Evolutionary conservation across 2,329 filamentous ascomycete genomes (phyloP).

Genomic region (Penicillium sp.): DNA sequence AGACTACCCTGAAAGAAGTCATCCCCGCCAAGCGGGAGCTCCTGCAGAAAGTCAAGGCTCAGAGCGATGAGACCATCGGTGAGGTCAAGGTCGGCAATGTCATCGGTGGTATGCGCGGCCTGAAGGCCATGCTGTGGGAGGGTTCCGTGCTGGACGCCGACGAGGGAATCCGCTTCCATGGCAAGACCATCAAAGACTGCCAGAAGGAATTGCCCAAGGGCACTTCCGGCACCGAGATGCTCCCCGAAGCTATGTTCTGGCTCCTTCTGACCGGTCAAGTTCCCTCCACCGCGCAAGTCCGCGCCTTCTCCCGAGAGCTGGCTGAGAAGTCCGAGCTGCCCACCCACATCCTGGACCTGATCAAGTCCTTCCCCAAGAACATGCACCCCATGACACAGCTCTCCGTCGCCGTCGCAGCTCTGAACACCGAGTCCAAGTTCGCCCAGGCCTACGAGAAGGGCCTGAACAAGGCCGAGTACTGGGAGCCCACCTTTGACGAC

Average conservation of each 20-base stretch:
- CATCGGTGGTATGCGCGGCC: constrained; percentile 93
- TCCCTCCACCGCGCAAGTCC: constrained; percentile 79
- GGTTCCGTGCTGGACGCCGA: constrained; percentile 95
- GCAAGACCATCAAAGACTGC: constrained; percentile 97
- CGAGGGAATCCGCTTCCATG: constrained; percentile 97
- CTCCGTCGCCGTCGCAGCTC: constrained; percentile 89
- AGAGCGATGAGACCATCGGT: constrained; percentile 56
- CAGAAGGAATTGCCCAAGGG: constrained; percentile 93
- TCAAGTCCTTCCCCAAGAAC: constrained; percentile 85
- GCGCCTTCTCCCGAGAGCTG: constrained; percentile 80
- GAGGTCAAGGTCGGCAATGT: constrained; percentile 87
- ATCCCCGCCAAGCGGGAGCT: constrained; percentile 94
- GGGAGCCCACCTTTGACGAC: constrained; percentile 98
- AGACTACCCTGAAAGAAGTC: constrained; percentile 77
- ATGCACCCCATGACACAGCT: constrained; percentile 99
- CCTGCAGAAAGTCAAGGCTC: constrained; percentile 88
- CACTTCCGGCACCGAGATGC: constrained; percentile 87
- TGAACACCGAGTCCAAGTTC: constrained; percentile 93
- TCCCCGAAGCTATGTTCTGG: constrained; percentile 99
- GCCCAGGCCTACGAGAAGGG: constrained; percentile 91
- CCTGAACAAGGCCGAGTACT: constrained; percentile 94
- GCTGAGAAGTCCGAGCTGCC: constrained; percentile 86
- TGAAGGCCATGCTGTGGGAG: constrained; percentile 99
- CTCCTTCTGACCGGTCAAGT: constrained; percentile 91
- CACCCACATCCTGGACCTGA: constrained; percentile 80